A percentile compares a stretch with the other conserved stretches of the same genome.
phyloP scores from a whole-genome alignment of 306 rosid genomes.

The Pyrus bretschneideri region DNA sequence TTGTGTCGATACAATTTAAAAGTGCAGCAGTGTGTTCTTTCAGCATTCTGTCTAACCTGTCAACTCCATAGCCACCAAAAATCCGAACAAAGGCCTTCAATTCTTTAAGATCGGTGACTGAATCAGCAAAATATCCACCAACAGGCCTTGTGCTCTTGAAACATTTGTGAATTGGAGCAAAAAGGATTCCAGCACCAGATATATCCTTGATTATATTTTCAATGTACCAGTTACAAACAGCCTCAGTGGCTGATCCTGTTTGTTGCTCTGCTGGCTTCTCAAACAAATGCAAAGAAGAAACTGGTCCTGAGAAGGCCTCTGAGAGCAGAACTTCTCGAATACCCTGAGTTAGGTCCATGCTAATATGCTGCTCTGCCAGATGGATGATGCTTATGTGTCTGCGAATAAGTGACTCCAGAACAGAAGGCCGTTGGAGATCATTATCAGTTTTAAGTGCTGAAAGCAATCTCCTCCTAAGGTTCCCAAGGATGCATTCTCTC shows the following conservation, averaged over 20 bases:
- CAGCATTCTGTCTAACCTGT: slow-evolving; percentile 82
- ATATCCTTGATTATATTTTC: slow-evolving; percentile 87
- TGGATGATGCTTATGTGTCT: slow-evolving; percentile 86
- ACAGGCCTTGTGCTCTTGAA: slow-evolving; percentile 98
- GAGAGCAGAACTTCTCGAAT: slow-evolving; percentile 86
- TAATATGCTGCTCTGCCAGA: slow-evolving; percentile 97
- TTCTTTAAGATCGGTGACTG: slow-evolving; percentile 85
- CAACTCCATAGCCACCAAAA: slow-evolving; percentile 98
- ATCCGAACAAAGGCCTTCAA: slow-evolving; percentile 79
- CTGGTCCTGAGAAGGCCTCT: slow-evolving; percentile 93
- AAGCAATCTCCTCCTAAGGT: slow-evolving; percentile 95
- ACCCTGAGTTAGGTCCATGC: slow-evolving; percentile 96
- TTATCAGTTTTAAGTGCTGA: slow-evolving; percentile 87
- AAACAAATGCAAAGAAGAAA: slow-evolving; percentile 85
- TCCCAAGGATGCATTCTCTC: slow-evolving; percentile 98
- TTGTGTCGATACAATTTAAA: slow-evolving; percentile 88
- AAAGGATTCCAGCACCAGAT: slow-evolving; percentile 93
- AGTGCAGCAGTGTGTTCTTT: slow-evolving; percentile 99
- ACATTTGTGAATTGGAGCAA: slow-evolving; percentile 83
- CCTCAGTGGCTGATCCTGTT: slow-evolving; percentile 86
- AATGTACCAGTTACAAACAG: slow-evolving; percentile 92
- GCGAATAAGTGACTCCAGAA: slow-evolving; percentile 71
- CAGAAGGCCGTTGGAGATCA: slow-evolving; percentile 94
- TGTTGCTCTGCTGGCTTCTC: slow-evolving; percentile 80
- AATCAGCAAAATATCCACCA: slow-evolving; percentile 98